Evolutionary conservation across 2,329 filamentous ascomycete genomes (phyloP), one percentile per base, ranked within the genome.

Genomic region (Rhynchosporium agropyri): DNA sequence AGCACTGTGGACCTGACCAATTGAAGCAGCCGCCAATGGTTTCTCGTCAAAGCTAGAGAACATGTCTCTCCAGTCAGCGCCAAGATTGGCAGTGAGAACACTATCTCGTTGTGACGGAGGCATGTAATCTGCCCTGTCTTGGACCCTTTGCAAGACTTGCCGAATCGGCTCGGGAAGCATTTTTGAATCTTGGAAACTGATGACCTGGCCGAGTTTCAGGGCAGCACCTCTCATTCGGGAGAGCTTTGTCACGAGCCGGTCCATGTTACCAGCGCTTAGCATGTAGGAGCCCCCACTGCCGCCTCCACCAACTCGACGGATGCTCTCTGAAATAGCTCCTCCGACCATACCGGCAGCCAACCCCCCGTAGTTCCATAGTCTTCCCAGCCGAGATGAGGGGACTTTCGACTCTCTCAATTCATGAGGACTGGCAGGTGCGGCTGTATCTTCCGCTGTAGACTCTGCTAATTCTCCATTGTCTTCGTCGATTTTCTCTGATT

Each of bases 41-140:
- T 88, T 88, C 68, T 98, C 95, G 46, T 96, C 90, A 70, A 99
- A 99, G 4, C 88, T 85, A 26, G 81, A 82, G 71, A 94, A 99
- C 0, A 97, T 78, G 1, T 91, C 85, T 55, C 92, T 85, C 95
- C 95, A 99, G 60, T 94, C 83, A 0, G 84, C 72, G 0, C 95
- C 95, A 0, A 99, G 83, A 71, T 96, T 96, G 4, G 84, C 81
- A 0, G 80, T 76, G 6, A 99, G 83, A 0, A 99, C 94, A 64
- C 89, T 87, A 75, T 99, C 88, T 10, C 95, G 89, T 76, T 99
- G 95, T 75, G 88, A 97, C 2, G 91, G 84, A 0, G 95, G 95
- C 95, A 99, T 99, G 76, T 98, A 99, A 76, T 99, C 94, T 45
- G 95, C 95, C 62, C 91, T 89, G 75, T 99, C 95, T 75, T 99